Evolutionary conservation across 805 yeast genomes (phyloP).

Genomic region (Candida quercuum): DNA sequence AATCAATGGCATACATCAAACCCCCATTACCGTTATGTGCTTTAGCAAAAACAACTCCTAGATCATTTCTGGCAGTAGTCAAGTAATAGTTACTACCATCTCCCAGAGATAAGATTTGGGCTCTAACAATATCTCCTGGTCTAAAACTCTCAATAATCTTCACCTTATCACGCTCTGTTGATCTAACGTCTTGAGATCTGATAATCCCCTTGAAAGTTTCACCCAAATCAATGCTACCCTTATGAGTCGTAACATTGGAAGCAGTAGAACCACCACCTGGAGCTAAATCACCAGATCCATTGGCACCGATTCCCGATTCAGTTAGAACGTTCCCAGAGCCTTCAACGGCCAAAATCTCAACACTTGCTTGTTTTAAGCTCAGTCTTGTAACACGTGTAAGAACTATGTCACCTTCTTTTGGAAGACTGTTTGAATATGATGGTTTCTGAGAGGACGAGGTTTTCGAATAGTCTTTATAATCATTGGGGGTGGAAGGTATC

Average conservation of each 20-base stretch:
- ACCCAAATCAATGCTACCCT: constrained; percentile 66
- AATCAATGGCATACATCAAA: constrained; percentile 82
- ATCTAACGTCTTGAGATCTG: constrained; percentile 81
- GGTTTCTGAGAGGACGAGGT: constrained; percentile 14
- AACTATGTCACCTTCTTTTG: constrained; percentile 81
- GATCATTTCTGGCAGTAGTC: constrained; percentile 82
- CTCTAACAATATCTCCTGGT: constrained; percentile 92
- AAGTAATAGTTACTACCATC: constrained; percentile 91
- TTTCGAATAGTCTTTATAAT: constrained; percentile 8
- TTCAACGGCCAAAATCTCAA: constrained; percentile 72
- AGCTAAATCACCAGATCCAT: constrained; percentile 35
- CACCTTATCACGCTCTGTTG: constrained; percentile 86
- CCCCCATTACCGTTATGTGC: constrained; percentile 63
- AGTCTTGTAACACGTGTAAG: constrained; percentile 69
- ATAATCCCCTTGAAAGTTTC: constrained; percentile 86
- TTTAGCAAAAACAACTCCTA: constrained; percentile 90
- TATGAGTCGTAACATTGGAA: constrained; percentile 34
- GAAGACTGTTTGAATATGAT: constrained; percentile 47
- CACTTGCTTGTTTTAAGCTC: constrained; percentile 62
- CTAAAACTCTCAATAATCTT: constrained; percentile 71
- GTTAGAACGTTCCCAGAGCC: constrained; percentile 49
- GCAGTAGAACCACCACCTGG: constrained; percentile 56
- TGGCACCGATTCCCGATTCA: constrained; percentile 66
- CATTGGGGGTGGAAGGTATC: constrained; percentile 13
- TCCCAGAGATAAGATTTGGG: constrained; percentile 76